Evolutionary conservation across 306 rosid genomes (phyloP), one percentile per base, ranked within the genome.

Genomic region (Lithocarpus polystachyus): DNA sequence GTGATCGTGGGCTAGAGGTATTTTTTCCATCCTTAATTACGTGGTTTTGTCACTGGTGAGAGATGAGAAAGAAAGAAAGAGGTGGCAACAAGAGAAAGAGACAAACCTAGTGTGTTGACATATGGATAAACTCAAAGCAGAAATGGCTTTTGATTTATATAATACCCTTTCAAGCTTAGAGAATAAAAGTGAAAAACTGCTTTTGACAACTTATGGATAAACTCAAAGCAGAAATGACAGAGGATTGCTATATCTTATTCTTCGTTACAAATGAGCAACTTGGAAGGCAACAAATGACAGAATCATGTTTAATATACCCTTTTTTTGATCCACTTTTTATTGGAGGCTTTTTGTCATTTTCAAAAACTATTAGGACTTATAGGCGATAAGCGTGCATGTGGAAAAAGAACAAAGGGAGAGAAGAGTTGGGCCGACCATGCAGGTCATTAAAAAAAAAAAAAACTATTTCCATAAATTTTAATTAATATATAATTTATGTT

Each of bases 121-220:
- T n/a, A n/a, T n/a, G n/a, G n/a, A n/a, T n/a, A n/a, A n/a, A n/a
- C n/a, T n/a, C n/a, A n/a, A n/a, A n/a, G n/a, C n/a, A n/a, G n/a
- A n/a, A n/a, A n/a, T n/a, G n/a, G n/a, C n/a, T n/a, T 24, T 10
- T n/a, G 52, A 15, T 62, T 22, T 48, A 57, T 45, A 26, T 12
- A 13, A 71, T 28, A 19, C 74, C 35, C 33, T 76, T 80, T 56
- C 59, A 26, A 75, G 31, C 40, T 0, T 37, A 17, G 59, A 26
- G 28, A 18, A 55, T 51, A 65, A 77, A 14, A 53, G 19, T n/a
- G 29, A 7, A 53, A 73, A 45, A 35, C 52, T 68, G 48, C 51
- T 79, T 76, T 43, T 62, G 71, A 56, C 23, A 67, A 19, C 56
- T 77, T 74, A n/a, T 81, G 79, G 85, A 81, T 85, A 78, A 77